Evolutionary conservation across 768 basidiomycete genomes (phyloP).

Genomic region (Leucocoprinus sp.): DNA sequence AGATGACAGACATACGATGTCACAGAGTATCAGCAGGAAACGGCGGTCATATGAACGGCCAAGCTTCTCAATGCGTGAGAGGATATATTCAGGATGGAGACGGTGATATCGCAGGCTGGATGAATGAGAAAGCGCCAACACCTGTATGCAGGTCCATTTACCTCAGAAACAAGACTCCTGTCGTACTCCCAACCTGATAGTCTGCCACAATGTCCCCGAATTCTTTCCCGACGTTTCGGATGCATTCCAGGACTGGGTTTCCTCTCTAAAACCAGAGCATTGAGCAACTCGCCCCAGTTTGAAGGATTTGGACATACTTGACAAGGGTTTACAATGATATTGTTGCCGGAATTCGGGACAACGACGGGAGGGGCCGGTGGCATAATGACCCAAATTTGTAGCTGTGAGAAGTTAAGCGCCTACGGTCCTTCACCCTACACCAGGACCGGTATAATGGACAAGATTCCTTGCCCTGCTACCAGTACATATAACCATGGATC

Average conservation of each 20-base stretch:
- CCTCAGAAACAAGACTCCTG: slow-evolving; percentile 91
- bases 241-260: slow-evolving; percentile 82
- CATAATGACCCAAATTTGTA: slow-evolving; percentile 10
- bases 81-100: slow-evolving; percentile 95
- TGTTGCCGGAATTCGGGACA: slow-evolving; percentile 56
- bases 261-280: slow-evolving; percentile 46
- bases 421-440: too few species aligned
- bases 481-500: not conserved
- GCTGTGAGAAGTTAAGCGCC: not conserved
- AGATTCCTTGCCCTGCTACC: slow-evolving; percentile 21
- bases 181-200: slow-evolving; percentile 93
- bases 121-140: not conserved
- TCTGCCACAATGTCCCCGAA: slow-evolving; percentile 91
- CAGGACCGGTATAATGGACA: slow-evolving; percentile 20
- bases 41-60: slow-evolving; percentile 75
- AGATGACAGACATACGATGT: slow-evolving; percentile 59
- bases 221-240: slow-evolving; percentile 87
- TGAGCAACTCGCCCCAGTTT: not conserved
- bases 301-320: slow-evolving; percentile 35
- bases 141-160: slow-evolving; percentile 18
- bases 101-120: slow-evolving; percentile 86
- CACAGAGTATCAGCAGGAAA: slow-evolving; percentile 83
- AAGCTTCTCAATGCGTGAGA: slow-evolving; percentile 81
- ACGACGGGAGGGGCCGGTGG: slow-evolving; percentile 44
- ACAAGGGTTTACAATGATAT: slow-evolving; percentile 53